These are phyloP conservation scores for Paecilomyces sp. DNA, from an alignment of 2,329 filamentous ascomycete species.

Conservation along the genomic window DNA sequence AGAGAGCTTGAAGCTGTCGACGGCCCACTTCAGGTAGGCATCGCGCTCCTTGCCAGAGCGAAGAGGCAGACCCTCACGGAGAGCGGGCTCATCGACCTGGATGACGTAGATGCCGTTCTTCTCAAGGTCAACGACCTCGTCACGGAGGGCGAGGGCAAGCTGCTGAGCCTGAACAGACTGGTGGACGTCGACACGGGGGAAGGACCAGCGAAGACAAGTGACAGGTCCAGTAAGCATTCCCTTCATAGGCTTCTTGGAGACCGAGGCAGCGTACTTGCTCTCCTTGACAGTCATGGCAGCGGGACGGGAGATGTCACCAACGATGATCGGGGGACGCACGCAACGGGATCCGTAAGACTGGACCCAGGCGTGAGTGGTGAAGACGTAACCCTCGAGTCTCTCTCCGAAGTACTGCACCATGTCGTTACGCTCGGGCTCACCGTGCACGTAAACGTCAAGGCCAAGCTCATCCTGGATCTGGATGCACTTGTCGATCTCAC, in stretches of 20 bases:
- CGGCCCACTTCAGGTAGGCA: conserved; percentile 94
- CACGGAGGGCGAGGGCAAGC: conserved; percentile 94
- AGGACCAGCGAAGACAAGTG: conserved; percentile 98
- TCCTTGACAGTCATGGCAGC: conserved; percentile 99
- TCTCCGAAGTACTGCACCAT: conserved; percentile 99
- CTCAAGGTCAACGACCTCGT: conserved; percentile 98
- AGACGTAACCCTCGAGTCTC: conserved; percentile 91
- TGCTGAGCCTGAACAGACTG: conserved; percentile 98
- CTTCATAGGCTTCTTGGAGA: conserved; percentile 99
- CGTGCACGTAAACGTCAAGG: conserved; percentile 95
- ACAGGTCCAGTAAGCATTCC: conserved; percentile 99
- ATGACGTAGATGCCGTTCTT: conserved; percentile 94
- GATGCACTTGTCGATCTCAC: conserved; percentile 93
- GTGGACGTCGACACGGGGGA: conserved; percentile 99
- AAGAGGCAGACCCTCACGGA: conserved; percentile 98
- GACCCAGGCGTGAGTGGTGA: conserved; percentile 99
- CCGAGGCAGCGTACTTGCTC: conserved; percentile 94
- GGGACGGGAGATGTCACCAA: conserved; percentile 96
- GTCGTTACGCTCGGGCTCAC: conserved; percentile 99
- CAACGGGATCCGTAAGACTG: conserved; percentile 98
- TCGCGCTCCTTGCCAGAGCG: conserved; percentile 90
- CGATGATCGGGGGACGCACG: conserved; percentile 95
- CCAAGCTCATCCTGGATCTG: conserved; percentile 97
- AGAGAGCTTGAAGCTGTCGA: conserved; percentile 94
- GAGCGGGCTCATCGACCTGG: conserved; percentile 97